Conservation (phyloP, 139 green algal species). For the Zygnema circumcarinatum region DNA sequence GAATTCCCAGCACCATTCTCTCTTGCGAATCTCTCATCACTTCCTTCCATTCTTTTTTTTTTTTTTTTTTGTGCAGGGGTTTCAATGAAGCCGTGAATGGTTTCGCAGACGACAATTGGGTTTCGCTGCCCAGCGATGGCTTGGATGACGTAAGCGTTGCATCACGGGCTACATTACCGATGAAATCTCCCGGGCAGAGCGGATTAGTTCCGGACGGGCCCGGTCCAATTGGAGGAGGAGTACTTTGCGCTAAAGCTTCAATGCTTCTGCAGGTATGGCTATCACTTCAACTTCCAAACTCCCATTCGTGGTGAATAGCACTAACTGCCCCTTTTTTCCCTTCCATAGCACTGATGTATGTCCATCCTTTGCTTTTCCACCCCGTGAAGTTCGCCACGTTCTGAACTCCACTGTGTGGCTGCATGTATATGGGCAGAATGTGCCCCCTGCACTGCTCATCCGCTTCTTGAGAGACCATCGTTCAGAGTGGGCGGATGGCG, state of each 20-base stretch:
- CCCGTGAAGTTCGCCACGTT: no score
- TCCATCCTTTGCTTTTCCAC: no score
- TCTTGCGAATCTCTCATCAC: no score
- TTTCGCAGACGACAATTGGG: constrained; percentile 53
- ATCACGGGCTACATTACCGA: constrained; percentile 3
- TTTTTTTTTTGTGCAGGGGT: constrained; percentile 37
- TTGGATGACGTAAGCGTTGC: constrained; percentile 58
- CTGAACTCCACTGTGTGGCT: no score
- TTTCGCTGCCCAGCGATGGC: constrained; percentile 46
- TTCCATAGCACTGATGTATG: no score
- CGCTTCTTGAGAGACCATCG: constrained; percentile 40
- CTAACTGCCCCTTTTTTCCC: no score
- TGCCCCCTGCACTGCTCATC: constrained; percentile 41
- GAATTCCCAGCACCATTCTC: no score
- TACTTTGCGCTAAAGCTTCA: constrained; percentile 52
- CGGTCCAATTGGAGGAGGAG: constrained; percentile 18
- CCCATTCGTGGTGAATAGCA: no score
- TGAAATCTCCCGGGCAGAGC: neutral
- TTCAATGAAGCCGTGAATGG: constrained; percentile 61
- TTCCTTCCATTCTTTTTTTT: no score
- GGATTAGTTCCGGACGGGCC: neutral
- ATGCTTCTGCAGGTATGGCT: constrained; percentile 55
- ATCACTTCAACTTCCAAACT: no score
- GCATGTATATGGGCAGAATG: constrained; percentile 28
- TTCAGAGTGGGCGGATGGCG: constrained; percentile 37